Base-by-base conservation (phyloP, 768 basidiomycete genomes). In the Termitomyces sp. region DNA sequence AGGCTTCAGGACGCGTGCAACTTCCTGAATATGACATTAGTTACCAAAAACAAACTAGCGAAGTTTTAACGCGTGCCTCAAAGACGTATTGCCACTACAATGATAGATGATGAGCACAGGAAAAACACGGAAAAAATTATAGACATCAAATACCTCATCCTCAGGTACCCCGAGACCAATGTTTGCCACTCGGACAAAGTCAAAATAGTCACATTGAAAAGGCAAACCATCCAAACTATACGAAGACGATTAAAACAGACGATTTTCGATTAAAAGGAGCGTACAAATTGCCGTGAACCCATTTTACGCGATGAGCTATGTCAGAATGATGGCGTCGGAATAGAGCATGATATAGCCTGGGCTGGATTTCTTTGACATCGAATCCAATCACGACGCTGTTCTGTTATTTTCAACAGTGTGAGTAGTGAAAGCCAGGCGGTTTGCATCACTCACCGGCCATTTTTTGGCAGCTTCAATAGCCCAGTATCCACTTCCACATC, bases 401-500 rank as follows among this genome's bases (percentile, higher is more conserved):
- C 88, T 87, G 65, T 53, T 27, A 39, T 22, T 22, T 13, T 37
- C 5, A 14, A 12, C 4, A 36, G 26, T n/a, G 26, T 56, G n/a
- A 52, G 37, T 13, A 10, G 48, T 37, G 60, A 16, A 49, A 55
- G 44, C 60, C 32, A 58, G 55, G 12, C 9, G 53, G 39, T 20
- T 18, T 13, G 51, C 18, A 42, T 42, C 27, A 69, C 81, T 43
- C 58, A 86, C 90, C 67, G 76, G 76, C 88, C 89, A 91, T 46
- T 74, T 71, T 62, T 77, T 82, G 2, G 85, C 88, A 5, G 87
- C 87, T 58, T 87, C 82, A 30, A 91, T 75, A 3, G 79, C 80
- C 89, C 90, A 92, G 51, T 79, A 78, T 1, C 89, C 89, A 45
- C 75, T 79, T 5, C 89, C 88, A 65, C 87, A 89, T 0, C 88